These are phyloP conservation scores for Setaria viridis DNA, from an alignment of 202 grass and related monocot genomes.

Conservation along the genomic window DNA sequence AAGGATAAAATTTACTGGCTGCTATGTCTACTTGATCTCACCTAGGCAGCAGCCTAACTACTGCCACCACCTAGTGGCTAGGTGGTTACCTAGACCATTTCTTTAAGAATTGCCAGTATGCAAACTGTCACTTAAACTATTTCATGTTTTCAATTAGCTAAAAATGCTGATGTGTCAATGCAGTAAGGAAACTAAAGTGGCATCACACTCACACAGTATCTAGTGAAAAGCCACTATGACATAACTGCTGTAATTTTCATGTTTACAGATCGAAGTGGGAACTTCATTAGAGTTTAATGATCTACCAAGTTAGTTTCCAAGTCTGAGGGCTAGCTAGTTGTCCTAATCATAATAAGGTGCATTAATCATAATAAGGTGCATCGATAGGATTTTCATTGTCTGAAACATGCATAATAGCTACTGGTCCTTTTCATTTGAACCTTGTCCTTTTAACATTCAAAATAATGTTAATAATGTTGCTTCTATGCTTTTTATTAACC, in stretches of 20 bases:
- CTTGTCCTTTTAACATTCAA: constrained; percentile 23
- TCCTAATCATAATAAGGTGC: constrained; percentile 7
- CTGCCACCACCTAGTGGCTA: neutral
- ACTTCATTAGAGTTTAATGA: neutral
- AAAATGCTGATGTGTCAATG: neutral
- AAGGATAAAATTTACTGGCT: neutral
- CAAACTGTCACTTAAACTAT: neutral
- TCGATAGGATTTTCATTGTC: constrained; percentile 5
- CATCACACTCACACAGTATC: constrained; percentile 1
- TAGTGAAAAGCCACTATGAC: constrained; percentile 20
- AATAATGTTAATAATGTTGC: neutral
- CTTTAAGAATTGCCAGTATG: neutral
- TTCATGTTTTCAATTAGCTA: constrained; percentile 11
- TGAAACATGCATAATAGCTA: constrained; percentile 1
- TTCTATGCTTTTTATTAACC: constrained; percentile 38
- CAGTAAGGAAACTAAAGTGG: constrained; percentile 1
- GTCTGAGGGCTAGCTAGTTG: constrained; percentile 16
- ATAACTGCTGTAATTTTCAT: constrained; percentile 13
- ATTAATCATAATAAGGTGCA: constrained; percentile 2
- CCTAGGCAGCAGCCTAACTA: neutral
- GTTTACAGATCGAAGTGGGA: constrained; percentile 23
- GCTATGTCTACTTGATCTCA: neutral
- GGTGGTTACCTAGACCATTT: neutral
- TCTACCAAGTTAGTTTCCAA: constrained; percentile 24
- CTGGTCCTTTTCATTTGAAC: constrained; percentile 30